Percentiles rank a stretch among this genome's conserved stretches.
phyloP scores from a whole-genome alignment of 164 flowering plant species.

The Euptelea pleiosperma region DNA sequence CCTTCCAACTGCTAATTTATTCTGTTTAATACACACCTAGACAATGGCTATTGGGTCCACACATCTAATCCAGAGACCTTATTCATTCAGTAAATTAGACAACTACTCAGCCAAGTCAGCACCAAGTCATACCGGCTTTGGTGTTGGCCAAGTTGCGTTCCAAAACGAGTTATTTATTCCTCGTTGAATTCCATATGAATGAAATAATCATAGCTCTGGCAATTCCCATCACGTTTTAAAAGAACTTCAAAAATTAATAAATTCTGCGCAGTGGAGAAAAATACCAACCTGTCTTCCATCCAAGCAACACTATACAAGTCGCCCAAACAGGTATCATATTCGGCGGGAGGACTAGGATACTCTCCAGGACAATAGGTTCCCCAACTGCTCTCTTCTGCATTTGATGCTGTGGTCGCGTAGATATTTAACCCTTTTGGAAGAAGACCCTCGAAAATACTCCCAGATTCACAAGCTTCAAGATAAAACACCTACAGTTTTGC shows the following conservation, averaged over 20 bases:
- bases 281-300: conserved; percentile 85
- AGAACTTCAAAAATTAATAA: not conserved
- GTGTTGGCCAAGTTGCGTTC: no score
- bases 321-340: conserved; percentile 85
- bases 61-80: no score
- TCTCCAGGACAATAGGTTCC: conserved; percentile 89
- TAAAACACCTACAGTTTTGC: conserved; percentile 59
- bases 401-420: conserved; percentile 87
- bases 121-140: no score
- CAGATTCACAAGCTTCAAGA: conserved; percentile 95
- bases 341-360: conserved; percentile 62
- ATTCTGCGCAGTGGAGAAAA: not conserved
- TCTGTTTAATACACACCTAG: no score
- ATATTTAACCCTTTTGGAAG: conserved; percentile 73
- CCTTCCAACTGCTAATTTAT: no score
- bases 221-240: no score
- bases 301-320: conserved; percentile 91
- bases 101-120: no score
- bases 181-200: no score
- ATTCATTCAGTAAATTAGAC: no score
- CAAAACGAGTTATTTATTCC: no score
- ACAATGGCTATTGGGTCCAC: no score
- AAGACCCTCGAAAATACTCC: conserved; percentile 94
- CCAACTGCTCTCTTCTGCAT: conserved; percentile 88
- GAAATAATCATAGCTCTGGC: no score